Percentiles rank a stretch among this genome's conserved stretches.
Evolutionary conservation across 768 basidiomycete genomes (phyloP).

Genomic region (Serendipita sp.): DNA sequence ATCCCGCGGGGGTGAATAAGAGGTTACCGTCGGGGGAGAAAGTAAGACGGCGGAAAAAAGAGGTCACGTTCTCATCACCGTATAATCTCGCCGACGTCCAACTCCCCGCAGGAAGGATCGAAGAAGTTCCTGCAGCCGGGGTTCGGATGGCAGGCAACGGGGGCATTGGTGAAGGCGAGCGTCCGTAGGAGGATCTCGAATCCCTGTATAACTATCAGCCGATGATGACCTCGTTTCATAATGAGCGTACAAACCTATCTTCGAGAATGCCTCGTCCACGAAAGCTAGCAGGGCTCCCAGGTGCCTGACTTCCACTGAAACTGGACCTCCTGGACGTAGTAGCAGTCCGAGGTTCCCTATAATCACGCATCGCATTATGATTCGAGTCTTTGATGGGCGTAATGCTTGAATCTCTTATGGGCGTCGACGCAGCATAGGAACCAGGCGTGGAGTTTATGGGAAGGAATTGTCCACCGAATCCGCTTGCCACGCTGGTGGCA

Average conservation of each 20-base stretch:
- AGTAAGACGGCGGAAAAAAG: slow-evolving; percentile 85
- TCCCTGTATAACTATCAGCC: not conserved
- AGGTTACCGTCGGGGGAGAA: slow-evolving; percentile 93
- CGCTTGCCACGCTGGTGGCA: not conserved
- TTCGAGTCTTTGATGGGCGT: slow-evolving; percentile 31
- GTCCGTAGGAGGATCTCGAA: slow-evolving; percentile 34
- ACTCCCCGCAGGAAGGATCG: not conserved
- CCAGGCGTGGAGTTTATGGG: not conserved
- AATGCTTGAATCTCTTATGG: slow-evolving; percentile 35
- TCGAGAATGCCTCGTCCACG: not conserved
- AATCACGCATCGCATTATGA: not conserved
- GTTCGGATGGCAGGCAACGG: slow-evolving; percentile 86
- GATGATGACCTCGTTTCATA: not conserved
- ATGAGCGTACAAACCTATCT: not conserved
- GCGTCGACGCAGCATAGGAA: not conserved
- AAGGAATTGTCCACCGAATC: not conserved
- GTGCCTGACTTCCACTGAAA: slow-evolving; percentile 5
- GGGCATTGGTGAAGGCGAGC: slow-evolving; percentile 79
- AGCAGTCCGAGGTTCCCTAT: not conserved
- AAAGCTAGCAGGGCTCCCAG: slow-evolving; percentile 4
- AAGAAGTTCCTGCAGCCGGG: slow-evolving; percentile 22
- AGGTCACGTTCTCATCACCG: slow-evolving; percentile 86
- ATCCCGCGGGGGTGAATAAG: slow-evolving; percentile 87
- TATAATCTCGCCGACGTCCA: slow-evolving; percentile 55
- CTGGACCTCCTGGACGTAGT: not conserved